A percentile compares a stretch with the other conserved stretches of the same genome.
phyloP scores from a whole-genome alignment of 345 rosid species.

The Geranium rotundifolium region DNA sequence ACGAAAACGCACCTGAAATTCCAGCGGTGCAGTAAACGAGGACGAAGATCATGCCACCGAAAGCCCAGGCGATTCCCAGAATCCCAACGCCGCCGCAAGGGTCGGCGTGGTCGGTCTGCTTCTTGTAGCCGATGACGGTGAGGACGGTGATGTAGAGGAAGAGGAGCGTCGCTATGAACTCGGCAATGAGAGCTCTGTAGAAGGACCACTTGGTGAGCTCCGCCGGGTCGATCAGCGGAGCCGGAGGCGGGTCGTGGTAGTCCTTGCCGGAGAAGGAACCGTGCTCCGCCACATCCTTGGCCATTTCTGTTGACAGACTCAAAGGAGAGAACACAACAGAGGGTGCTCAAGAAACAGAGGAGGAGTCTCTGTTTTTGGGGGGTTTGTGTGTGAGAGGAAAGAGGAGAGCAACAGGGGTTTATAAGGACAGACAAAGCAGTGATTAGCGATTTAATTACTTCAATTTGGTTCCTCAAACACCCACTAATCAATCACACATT shows the following conservation, averaged over 20 bases:
- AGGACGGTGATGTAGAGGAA: conserved; percentile 60
- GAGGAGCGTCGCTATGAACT: too few species aligned
- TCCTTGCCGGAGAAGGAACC: conserved; percentile 51
- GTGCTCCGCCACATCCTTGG: conserved; percentile 32
- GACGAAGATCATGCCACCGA: conserved; percentile 45
- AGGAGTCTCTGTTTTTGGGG: not conserved
- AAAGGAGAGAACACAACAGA: not conserved
- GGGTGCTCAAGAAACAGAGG: not conserved
- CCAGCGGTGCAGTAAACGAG: conserved; percentile 81
- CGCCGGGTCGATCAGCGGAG: conserved; percentile 36
- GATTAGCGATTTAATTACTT: too few species aligned
- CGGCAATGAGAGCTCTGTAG: conserved; percentile 74
- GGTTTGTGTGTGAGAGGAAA: not conserved
- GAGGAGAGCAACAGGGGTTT: not conserved
- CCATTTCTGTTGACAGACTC: conserved; percentile 12
- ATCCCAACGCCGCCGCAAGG: conserved; percentile 56
- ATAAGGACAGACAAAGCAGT: too few species aligned
- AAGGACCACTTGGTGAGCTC: conserved; percentile 71
- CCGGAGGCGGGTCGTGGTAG: conserved; percentile 74
- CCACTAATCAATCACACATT: too few species aligned
- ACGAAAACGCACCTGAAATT: conserved; percentile 41
- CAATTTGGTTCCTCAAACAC: too few species aligned
- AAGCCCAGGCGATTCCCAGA: conserved; percentile 81
- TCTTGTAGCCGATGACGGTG: conserved; percentile 66
- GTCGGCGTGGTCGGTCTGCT: conserved; percentile 33